Evolutionary conservation across 148 eudicot species (phyloP), one percentile per base, ranked within the genome.

Genomic region (Salicornia ramosissima): DNA sequence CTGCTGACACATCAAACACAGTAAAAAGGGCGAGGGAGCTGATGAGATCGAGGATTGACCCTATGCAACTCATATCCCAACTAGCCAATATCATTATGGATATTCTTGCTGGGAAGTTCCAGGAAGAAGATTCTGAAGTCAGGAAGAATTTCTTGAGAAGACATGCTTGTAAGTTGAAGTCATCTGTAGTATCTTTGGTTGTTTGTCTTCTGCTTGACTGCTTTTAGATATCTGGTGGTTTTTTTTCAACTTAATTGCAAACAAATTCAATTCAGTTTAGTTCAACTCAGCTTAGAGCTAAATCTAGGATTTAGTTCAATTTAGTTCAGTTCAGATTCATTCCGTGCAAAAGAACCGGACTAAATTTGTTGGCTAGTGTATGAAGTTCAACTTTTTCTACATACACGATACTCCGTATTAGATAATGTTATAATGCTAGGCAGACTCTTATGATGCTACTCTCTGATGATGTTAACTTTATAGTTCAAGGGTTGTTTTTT

Each of bases 81-180:
- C 72, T 94, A 67, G 97, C 99, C 61, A 94, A 90, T 70, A 78
- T 94, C 54, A 87, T 94, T 50, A 94, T 94, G 97, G 99, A 94
- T 65, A 85, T 89, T 74, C 97, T 94, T 80, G 90, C 97, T 74
- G 97, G 92, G 71, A 91, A 91, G 74, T 73, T 80, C 52, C 82
- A 81, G 25, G 88, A 80, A 46, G 83, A 81, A 68, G 83, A 80
- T 74, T 88, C 96, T 79, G 90, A 87, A 66, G 71, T 59, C 50
- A 84, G 78, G 71, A 83, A 75, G 76, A 82, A 77, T 76, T 90
- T 94, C 71, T 68, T 81, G 68, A 82, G 84, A 64, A 75, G 62
- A 71, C 83, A 83, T 76, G 60, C 85, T 77, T 84, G 99, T 94
- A 87, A 73, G 99, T 80, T 19, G 31, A 61, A 29, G 19, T 21